phyloP scores from a whole-genome alignment of 139 green algal species.

The Micractinium sp. region DNA sequence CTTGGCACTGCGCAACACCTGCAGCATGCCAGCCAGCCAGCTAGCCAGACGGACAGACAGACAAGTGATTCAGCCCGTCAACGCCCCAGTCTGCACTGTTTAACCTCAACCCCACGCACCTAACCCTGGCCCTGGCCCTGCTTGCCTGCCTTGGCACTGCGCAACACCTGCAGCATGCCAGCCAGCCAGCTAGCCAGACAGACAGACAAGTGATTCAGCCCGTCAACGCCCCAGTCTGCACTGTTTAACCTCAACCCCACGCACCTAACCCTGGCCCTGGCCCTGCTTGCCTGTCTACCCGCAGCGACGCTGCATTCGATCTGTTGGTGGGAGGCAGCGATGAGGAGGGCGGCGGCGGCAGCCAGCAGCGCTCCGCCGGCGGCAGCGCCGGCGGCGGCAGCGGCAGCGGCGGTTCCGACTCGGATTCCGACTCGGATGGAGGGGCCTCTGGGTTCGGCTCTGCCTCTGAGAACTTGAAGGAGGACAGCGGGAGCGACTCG shows the following conservation, averaged over 20 bases:
- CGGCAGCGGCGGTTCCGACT: background rate
- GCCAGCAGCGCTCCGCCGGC: background rate
- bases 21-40: too few relatives aligned
- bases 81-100: too few relatives aligned
- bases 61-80: too few relatives aligned
- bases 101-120: background rate
- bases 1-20: too few relatives aligned
- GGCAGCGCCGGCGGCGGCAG: background rate
- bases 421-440: background rate
- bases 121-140: background rate
- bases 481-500: background rate
- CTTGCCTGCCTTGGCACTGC: too few relatives aligned
- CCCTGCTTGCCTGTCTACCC: background rate
- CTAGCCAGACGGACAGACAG: too few relatives aligned
- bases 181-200: too few relatives aligned
- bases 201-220: too few relatives aligned
- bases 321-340: background rate
- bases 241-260: too few relatives aligned
- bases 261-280: background rate
- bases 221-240: too few relatives aligned
- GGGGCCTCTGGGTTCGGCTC: background rate
- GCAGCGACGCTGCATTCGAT: slow-evolving; percentile 9
- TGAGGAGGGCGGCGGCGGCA: background rate
- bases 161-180: too few relatives aligned
- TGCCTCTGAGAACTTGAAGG: background rate